Conservation (phyloP, 176 grass and related monocot genomes). For the Hordeum marinum region DNA sequence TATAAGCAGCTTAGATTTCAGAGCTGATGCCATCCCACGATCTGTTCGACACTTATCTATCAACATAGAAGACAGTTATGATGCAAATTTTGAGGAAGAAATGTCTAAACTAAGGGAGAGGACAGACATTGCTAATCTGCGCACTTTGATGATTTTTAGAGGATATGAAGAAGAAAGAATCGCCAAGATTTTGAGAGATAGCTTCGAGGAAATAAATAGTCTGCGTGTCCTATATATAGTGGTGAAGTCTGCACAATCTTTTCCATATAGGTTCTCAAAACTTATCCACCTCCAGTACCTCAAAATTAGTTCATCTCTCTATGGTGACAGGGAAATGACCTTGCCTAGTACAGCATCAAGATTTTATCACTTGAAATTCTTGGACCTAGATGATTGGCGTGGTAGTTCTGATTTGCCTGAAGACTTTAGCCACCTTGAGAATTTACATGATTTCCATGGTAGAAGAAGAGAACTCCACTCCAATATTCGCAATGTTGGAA, state of each 20-base stretch:
- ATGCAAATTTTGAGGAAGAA: background rate
- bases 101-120: background rate
- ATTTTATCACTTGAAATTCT: too few species aligned
- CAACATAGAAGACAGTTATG: background rate
- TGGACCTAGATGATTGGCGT: too few species aligned
- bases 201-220: background rate
- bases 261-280: background rate
- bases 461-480: too few species aligned
- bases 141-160: background rate
- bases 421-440: too few species aligned
- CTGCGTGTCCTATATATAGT: background rate
- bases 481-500: too few species aligned
- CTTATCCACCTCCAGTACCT: background rate
- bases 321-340: accelerated
- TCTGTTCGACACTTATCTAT: background rate
- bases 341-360: background rate
- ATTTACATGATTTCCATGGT: too few species aligned
- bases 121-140: background rate
- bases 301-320: background rate
- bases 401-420: too few species aligned
- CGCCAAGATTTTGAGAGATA: background rate
- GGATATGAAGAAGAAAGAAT: background rate
- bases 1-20: background rate
- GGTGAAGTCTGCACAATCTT: background rate
- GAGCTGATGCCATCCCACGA: background rate